Evolutionary conservation across 2,329 filamentous ascomycete species (phyloP).

Genomic region (Calonectria fujianensis): DNA sequence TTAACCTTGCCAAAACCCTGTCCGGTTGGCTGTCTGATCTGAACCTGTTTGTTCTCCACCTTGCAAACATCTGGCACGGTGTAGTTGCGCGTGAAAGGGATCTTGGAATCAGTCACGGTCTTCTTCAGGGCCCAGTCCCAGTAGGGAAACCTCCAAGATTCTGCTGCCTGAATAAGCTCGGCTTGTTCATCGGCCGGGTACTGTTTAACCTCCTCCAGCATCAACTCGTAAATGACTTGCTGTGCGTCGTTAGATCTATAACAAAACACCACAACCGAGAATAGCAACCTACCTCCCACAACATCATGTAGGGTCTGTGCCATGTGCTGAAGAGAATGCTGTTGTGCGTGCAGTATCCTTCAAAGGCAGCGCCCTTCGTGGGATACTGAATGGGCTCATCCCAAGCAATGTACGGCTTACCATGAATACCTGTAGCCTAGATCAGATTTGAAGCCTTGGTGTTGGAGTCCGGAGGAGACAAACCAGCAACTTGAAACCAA

Average conservation of each 20-base stretch:
- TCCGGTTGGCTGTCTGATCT: neutral
- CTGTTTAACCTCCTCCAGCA: neutral
- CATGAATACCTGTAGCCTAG: too few species aligned
- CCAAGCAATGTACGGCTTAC: too few species aligned
- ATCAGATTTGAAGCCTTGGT: too few species aligned
- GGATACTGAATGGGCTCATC: too few species aligned
- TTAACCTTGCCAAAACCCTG: neutral
- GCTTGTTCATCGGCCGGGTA: too few species aligned
- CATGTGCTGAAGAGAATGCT: constrained; percentile 25
- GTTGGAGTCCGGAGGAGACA: too few species aligned
- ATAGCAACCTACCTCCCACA: constrained; percentile 26
- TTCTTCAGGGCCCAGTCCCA: constrained; percentile 12
- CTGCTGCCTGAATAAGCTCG: neutral
- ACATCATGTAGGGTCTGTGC: constrained; percentile 36
- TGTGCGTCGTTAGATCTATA: neutral
- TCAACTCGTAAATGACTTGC: neutral
- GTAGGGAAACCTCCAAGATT: constrained; percentile 3
- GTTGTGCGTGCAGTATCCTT: constrained; percentile 33
- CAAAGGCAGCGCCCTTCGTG: too few species aligned
- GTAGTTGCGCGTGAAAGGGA: neutral
- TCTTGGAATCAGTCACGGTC: too few species aligned
- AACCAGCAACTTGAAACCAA: constrained; percentile 20
- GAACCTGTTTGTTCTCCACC: neutral
- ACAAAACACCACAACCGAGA: too few species aligned
- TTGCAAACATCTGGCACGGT: neutral